Conservation (phyloP, 2,329 filamentous ascomycete genomes). For the Proliferodiscus dingleyae region DNA sequence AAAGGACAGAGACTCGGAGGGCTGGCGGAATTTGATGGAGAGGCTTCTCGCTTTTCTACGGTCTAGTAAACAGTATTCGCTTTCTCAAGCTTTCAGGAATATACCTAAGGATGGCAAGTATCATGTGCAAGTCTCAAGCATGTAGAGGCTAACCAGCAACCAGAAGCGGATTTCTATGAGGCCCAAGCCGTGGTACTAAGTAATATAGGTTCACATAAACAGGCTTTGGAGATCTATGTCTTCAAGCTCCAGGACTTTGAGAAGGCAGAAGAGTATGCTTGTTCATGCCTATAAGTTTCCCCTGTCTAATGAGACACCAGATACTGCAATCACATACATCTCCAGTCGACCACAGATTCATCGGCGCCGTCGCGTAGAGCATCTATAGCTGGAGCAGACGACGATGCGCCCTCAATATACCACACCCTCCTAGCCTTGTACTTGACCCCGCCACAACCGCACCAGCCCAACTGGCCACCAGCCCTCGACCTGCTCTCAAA, state of each 20-base stretch:
- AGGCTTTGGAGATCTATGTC: conserved; percentile 95
- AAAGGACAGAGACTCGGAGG: conserved; percentile 38
- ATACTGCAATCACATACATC: conserved; percentile 85
- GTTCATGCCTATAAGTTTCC: background rate
- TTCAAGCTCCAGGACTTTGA: conserved; percentile 83
- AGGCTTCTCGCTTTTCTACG: conserved; percentile 71
- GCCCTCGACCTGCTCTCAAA: conserved; percentile 84
- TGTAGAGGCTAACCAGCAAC: conserved; percentile 7
- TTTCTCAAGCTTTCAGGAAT: conserved; percentile 68
- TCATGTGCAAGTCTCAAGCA: background rate
- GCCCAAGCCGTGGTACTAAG: conserved; percentile 84
- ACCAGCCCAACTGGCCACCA: conserved; percentile 68
- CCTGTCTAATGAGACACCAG: conserved; percentile 37
- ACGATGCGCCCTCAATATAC: conserved; percentile 73
- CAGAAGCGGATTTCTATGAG: conserved; percentile 83
- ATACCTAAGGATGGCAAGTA: conserved; percentile 73
- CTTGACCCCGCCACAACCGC: conserved; percentile 69
- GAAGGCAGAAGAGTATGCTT: conserved; percentile 84
- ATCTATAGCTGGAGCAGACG: conserved; percentile 42
- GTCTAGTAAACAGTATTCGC: conserved; percentile 74
- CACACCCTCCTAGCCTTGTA: conserved; percentile 88
- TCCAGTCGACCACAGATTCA: conserved; percentile 44
- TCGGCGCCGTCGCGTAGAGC: conserved; percentile 33
- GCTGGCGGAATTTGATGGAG: conserved; percentile 54
- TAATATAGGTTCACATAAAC: conserved; percentile 92